A percentile compares a stretch with the other conserved stretches of the same genome.
Evolutionary conservation across 2,329 filamentous ascomycete genomes (phyloP).

Genomic region (Phialocephala sp.): DNA sequence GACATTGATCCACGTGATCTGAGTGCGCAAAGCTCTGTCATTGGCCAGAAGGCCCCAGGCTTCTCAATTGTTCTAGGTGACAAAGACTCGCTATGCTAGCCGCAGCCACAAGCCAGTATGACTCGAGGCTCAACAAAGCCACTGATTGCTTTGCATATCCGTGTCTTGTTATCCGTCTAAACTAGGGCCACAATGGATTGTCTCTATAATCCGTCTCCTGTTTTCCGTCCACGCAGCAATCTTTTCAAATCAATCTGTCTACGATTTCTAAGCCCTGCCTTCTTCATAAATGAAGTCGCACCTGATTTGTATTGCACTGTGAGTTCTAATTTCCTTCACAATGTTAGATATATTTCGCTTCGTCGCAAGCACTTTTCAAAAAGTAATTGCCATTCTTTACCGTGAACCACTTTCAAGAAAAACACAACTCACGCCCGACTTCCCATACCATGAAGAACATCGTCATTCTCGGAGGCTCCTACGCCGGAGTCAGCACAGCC

Average conservation of each 20-base stretch:
- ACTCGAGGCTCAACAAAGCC: neutral
- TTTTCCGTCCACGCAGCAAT: neutral
- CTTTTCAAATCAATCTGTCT: neutral
- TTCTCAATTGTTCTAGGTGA: neutral
- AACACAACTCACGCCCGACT: neutral
- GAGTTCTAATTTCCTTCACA: neutral
- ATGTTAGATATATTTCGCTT: neutral
- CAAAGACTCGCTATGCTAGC: neutral
- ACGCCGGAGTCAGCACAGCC: constrained; percentile 40
- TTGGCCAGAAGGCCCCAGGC: too few species aligned
- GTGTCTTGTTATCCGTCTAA: neutral
- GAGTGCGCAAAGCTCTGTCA: neutral
- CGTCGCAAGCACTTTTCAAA: neutral
- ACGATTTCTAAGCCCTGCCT: neutral
- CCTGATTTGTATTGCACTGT: neutral
- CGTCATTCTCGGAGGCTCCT: constrained; percentile 44
- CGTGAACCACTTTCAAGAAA: neutral
- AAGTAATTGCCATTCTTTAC: too few species aligned
- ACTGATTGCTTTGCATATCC: neutral
- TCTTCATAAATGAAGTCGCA: neutral
- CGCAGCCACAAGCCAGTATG: neutral
- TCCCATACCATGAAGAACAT: constrained; percentile 37
- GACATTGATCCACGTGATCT: neutral
- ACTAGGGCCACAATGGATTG: too few species aligned
- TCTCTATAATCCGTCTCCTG: too few species aligned